Evolutionary conservation across 2,329 filamentous ascomycete species (phyloP), one percentile per base, ranked within the genome.

Genomic region (Moelleriella libera): DNA sequence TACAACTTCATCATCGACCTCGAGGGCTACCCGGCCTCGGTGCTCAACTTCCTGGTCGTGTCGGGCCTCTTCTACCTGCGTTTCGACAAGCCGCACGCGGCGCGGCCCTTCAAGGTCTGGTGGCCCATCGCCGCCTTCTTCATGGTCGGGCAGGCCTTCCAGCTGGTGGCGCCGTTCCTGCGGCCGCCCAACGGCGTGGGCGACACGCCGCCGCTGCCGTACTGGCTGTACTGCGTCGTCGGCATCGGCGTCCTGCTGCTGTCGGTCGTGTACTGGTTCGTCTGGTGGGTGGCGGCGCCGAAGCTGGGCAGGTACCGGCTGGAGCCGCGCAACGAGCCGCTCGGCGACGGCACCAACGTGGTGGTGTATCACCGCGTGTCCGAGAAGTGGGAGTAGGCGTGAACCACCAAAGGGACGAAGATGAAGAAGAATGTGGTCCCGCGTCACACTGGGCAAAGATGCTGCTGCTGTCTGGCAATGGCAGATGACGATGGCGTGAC

Each of bases 1-100:
- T 85, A 85, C 60, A 82, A 80, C 61, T 85, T 85, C 55, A 72
- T 81, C 41, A 68, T 77, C 45, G 74, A 78, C 51, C 58, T 81
- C 32, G 49, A 48, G 12, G 49, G 49, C 9, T 50, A 50, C 8
- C 49, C 49, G 9, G 34, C 30, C 2, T 37, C 49, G 8, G 41
- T 50, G 29, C 40, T 50, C 12, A 8, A 48, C 41, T 30, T 46
- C 11, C 44, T 48, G 31, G 47, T 48, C n/a, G 53, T 55, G 12
- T 28, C 48, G 0, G 53, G 52, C 0, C 46, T 55, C 8, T 55
- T 55, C 21, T 52, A 49, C 30, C 46, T 55, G 9, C 50, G 53
- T 10, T 52, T 30, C 12, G 49, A 30, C n/a, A 48, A 52, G 32
- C 53, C 53, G 14, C 43, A 49, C 5, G 49, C 53, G 1, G 41